These are phyloP conservation scores for Aspergillus aculeatinus DNA, from an alignment of 2,329 filamentous ascomycete genomes.

Conservation along the genomic window DNA sequence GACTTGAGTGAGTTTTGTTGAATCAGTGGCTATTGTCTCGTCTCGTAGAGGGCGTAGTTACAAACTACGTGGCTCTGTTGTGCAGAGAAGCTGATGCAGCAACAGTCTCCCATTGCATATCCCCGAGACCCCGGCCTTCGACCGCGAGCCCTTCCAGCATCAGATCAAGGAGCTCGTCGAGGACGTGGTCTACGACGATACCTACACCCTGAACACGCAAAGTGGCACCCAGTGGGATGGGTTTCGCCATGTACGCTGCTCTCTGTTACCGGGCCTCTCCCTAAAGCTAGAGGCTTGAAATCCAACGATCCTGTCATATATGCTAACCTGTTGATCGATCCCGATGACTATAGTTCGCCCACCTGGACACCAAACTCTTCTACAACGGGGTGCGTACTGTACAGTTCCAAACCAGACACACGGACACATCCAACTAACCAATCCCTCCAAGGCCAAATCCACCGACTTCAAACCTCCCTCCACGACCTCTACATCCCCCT, in stretches of 20 bases:
- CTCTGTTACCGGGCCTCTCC: neutral
- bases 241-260: slow-evolving; percentile 44
- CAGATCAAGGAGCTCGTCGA: slow-evolving; percentile 49
- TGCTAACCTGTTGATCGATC: neutral
- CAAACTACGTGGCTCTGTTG: too few species aligned
- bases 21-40: too few species aligned
- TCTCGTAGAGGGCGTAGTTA: too few species aligned
- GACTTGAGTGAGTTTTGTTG: slow-evolving; percentile 48
- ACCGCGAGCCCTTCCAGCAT: slow-evolving; percentile 54
- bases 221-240: slow-evolving; percentile 53
- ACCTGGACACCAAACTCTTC: slow-evolving; percentile 38
- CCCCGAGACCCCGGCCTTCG: slow-evolving; percentile 54
- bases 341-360: slow-evolving; percentile 33
- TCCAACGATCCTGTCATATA: neutral
- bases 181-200: slow-evolving; percentile 45
- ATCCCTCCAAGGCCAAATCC: slow-evolving; percentile 29
- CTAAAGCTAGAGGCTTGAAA: too few species aligned
- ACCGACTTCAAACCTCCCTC: slow-evolving; percentile 34
- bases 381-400: slow-evolving; percentile 40
- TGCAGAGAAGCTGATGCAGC: neutral
- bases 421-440: too few species aligned
- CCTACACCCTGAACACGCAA: slow-evolving; percentile 50
- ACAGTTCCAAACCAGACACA: too few species aligned
- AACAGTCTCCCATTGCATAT: slow-evolving; percentile 53
- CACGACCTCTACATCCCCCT: slow-evolving; percentile 27